Conservation (phyloP, 2,329 filamentous ascomycete species). For the Phaeomoniella chlamydospora region DNA sequence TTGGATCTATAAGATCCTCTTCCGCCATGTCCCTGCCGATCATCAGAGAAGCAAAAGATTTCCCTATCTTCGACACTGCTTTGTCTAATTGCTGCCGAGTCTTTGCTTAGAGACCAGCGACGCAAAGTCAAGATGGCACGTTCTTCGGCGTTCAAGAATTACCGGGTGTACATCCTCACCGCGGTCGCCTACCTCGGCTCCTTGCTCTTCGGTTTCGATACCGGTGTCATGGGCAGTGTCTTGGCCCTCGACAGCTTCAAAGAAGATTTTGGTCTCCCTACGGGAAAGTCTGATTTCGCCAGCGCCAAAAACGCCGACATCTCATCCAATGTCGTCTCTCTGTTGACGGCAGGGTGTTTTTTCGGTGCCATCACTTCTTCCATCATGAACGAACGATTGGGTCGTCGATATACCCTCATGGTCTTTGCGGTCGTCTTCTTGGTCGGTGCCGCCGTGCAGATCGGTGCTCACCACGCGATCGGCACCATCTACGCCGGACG, state of each 20-base stretch:
- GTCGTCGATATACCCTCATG: constrained; percentile 21
- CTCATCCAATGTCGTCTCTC: constrained; percentile 22
- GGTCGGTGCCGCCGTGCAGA: constrained; percentile 19
- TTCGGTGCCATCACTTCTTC: constrained; percentile 22
- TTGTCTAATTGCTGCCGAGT: neutral
- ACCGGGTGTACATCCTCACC: constrained; percentile 28
- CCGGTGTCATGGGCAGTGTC: constrained; percentile 26
- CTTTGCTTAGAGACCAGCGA: neutral
- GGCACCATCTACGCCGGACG: constrained; percentile 21
- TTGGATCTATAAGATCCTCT: no score
- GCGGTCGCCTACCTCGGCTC: constrained; percentile 27
- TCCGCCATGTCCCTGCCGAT: neutral
- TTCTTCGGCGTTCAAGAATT: constrained; percentile 23
- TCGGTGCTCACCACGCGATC: constrained; percentile 16
- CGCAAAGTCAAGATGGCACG: constrained; percentile 5
- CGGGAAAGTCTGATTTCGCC: constrained; percentile 17
- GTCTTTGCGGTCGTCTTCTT: constrained; percentile 18
- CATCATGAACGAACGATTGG: constrained; percentile 18
- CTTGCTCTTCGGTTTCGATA: constrained; percentile 30
- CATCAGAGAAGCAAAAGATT: neutral
- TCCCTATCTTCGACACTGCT: neutral
- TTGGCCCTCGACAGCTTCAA: constrained; percentile 24
- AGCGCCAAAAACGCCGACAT: constrained; percentile 18
- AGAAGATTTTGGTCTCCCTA: constrained; percentile 22
- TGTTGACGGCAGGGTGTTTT: constrained; percentile 23